Base-by-base conservation (phyloP, 768 basidiomycete genomes). In the Lactarius indigo region DNA sequence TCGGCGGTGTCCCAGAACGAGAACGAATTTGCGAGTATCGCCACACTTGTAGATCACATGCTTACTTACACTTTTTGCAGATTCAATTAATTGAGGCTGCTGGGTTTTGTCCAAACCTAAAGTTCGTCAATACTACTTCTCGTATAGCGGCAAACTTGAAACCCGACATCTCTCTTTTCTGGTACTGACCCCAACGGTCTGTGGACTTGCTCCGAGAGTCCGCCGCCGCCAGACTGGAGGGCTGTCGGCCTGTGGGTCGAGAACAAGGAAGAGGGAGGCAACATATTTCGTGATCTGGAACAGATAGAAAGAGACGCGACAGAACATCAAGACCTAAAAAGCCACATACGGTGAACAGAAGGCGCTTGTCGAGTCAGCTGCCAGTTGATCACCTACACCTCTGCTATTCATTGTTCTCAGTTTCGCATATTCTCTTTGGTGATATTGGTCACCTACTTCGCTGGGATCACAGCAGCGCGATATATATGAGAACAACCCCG, bases 141-240 rank as follows among this genome's bases (percentile, higher is more conserved):
- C 13, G 35, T 37, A 37, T 37, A 37, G 2, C 35, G 35, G 35
- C 35, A 12, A 8, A 2, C 55, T 23, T 57, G 23, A 63, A 57
- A 35, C 62, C 62, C 5, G 61, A 63, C 39, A 63, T 63, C 12
- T n/a, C 52, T 63, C n/a, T 63, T 42, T 54, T 56, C 61, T 6
- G 31, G 39, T 39, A 20, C 20, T 63, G 20, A 7, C n/a, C 17
- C 6, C 41, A 26, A 17, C 68, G 57, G 61, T 52, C 41, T 0
- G 7, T 1, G 17, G 41, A 41, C 41, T 41, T 7, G 15, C 18
- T 57, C 41, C n/a, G 15, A 37, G 41, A 28, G 33, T 9, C 10
- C 12, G n/a, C 5, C 6, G 33, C 12, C 55, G 20, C 35, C 13
- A 0, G 0, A 37, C 12, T 37, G 35, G 35, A 37, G 12, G 35